phyloP scores from a whole-genome alignment of 83 land plant species.

The Diphasiastrum complanatum region DNA sequence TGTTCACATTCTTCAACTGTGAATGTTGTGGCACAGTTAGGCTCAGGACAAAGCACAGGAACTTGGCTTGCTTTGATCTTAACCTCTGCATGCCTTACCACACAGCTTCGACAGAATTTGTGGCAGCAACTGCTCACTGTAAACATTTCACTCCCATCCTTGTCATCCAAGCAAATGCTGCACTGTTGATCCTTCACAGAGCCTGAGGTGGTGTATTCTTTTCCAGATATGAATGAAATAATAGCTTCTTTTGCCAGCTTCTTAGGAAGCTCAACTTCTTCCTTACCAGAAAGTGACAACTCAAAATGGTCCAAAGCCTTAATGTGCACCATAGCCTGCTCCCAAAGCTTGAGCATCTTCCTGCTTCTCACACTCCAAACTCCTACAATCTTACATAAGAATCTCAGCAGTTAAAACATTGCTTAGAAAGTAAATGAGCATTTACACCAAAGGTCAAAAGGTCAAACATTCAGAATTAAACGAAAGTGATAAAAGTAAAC shows the following conservation, averaged over 20 bases:
- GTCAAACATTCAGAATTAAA: too few relatives aligned
- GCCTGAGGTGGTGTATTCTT: conserved; percentile 14
- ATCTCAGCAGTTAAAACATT: not conserved
- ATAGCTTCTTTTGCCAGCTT: conserved; percentile 52
- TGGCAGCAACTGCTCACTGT: conserved; percentile 47
- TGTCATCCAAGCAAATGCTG: conserved; percentile 64
- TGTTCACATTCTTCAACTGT: conserved; percentile 40
- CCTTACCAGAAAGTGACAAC: conserved; percentile 31
- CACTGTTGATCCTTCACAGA: conserved; percentile 15
- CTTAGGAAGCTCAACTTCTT: conserved; percentile 30
- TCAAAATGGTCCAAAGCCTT: conserved; percentile 43
- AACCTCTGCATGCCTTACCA: conserved; percentile 53
- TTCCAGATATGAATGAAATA: conserved; percentile 18
- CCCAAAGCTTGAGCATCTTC: not conserved
- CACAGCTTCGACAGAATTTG: conserved; percentile 59
- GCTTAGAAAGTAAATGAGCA: not conserved
- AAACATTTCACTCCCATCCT: conserved; percentile 37
- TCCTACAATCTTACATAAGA: conserved; percentile 8
- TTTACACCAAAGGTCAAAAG: not conserved
- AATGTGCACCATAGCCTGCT: conserved; percentile 28
- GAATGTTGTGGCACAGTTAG: conserved; percentile 50
- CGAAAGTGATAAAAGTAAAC: too few relatives aligned
- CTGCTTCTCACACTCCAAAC: conserved; percentile 7
- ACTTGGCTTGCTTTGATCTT: conserved; percentile 52
- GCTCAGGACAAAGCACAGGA: conserved; percentile 69